Conservation (phyloP, 1,139 yeast genomes). For the Meyerozyma athensensis region DNA sequence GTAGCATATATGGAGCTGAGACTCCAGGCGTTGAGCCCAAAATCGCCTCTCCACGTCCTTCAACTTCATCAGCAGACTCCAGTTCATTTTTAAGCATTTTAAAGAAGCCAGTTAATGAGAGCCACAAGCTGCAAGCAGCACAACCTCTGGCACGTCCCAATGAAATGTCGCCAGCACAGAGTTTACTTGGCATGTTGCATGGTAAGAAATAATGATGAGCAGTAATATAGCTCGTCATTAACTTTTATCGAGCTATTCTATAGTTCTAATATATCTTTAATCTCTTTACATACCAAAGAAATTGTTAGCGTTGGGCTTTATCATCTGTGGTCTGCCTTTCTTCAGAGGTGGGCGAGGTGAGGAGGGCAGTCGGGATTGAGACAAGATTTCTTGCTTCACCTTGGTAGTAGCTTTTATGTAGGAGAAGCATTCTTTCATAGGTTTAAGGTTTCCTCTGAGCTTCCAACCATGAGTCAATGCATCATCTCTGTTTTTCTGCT, state of each 20-base stretch:
- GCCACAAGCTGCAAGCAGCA: neutral
- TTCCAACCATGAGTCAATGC: conserved; percentile 14
- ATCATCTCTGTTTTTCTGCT: conserved; percentile 15
- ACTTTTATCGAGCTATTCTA: too few relatives aligned
- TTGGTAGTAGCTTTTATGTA: conserved; percentile 5
- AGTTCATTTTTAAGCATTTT: conserved; percentile 2
- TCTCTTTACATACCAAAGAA: conserved; percentile 16
- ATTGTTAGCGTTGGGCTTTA: conserved; percentile 12
- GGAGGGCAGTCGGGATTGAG: neutral
- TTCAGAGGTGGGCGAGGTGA: neutral
- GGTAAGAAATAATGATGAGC: neutral
- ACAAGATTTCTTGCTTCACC: neutral
- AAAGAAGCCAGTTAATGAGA: neutral
- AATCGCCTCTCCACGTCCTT: neutral
- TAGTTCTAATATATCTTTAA: too few relatives aligned
- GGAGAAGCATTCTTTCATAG: conserved; percentile 2
- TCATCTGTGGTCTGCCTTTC: conserved; percentile 5
- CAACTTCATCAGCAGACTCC: neutral
- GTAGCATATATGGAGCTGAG: conserved; percentile 1
- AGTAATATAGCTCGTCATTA: too few relatives aligned
- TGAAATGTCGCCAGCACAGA: neutral
- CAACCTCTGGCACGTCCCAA: neutral
- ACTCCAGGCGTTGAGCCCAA: neutral
- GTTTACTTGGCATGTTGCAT: neutral
- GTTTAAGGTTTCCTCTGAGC: conserved; percentile 4